These are phyloP conservation scores for Neurospora intermedia DNA, from an alignment of 495 filamentous ascomycete genomes.

Conservation along the genomic window DNA sequence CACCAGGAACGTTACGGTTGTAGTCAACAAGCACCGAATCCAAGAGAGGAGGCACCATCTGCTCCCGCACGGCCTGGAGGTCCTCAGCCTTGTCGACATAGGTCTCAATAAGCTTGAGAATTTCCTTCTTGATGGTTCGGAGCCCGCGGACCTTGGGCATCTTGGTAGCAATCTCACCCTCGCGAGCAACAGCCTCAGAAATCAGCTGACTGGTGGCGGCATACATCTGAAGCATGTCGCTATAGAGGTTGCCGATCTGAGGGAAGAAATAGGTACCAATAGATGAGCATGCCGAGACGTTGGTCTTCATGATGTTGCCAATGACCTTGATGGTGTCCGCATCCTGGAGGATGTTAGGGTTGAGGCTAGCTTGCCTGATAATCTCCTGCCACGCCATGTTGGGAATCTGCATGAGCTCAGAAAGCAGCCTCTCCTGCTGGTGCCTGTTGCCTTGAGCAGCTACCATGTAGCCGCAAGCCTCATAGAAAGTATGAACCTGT, in stretches of 20 bases:
- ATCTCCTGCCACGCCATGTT: slow-evolving; percentile 94
- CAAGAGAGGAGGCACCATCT: slow-evolving; percentile 92
- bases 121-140: slow-evolving; percentile 98
- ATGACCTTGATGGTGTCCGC: slow-evolving; percentile 93
- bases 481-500: slow-evolving; percentile 98
- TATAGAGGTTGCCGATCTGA: slow-evolving; percentile 95
- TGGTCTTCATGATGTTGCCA: slow-evolving; percentile 99
- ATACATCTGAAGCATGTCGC: slow-evolving; percentile 99
- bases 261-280: slow-evolving; percentile 96
- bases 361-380: slow-evolving; percentile 69
- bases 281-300: slow-evolving; percentile 91
- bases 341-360: slow-evolving; percentile 77
- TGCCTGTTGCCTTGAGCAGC: slow-evolving; percentile 89
- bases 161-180: slow-evolving; percentile 94
- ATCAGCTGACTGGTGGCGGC: slow-evolving; percentile 91
- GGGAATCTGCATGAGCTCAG: slow-evolving; percentile 85
- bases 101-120: slow-evolving; percentile 92
- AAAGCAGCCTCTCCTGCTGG: slow-evolving; percentile 80
- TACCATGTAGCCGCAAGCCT: slow-evolving; percentile 99
- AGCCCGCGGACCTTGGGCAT: slow-evolving; percentile 92
- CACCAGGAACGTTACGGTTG: slow-evolving; percentile 91
- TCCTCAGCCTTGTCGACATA: slow-evolving; percentile 98
- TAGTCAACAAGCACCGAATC: slow-evolving; percentile 94
- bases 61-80: slow-evolving; percentile 78
- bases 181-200: slow-evolving; percentile 74